Base-by-base conservation (phyloP, 805 yeast genomes). In the Saccharomycopsis sp. region DNA sequence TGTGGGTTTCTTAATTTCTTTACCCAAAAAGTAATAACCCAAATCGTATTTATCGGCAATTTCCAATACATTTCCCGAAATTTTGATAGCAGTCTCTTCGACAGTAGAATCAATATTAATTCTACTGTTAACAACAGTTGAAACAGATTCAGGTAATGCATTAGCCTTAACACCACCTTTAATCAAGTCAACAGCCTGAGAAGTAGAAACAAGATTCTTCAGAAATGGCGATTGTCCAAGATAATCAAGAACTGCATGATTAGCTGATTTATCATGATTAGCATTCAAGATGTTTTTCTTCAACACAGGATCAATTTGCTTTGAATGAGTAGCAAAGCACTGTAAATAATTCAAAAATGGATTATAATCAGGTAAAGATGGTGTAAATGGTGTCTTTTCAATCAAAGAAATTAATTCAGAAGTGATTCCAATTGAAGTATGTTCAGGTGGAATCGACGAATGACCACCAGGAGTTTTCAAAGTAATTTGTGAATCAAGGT, bases 401-500 rank as follows among this genome's bases (percentile, higher is more conserved):
- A 85, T 64, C 14, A 59, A 53, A 7, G 66, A 60, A 8, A 80
- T 67, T 44, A 85, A 64, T 46, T 81, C 77, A 2, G 86, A 68
- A 41, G 80, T 66, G 29, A 85, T 71, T 9, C 93, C 95, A 61
- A 86, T 83, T 2, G 83, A 72, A 4, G 94, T 84, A 56, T 85
- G 93, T 38, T 75, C 81, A 2, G 89, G 90, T 6, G 94, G 93
- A n/a, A 72, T 59, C 6, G 89, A 81, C 1, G 90, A 77, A 57
- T 84, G 94, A 6, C 94, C 94, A 31, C 94, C 94, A 11, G 77
- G 75, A 17, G 84, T 78, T 20, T 63, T 62, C 33, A 83, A 61
- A 3, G 67, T 66, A 34, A 81, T 65, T 23, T 59, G 58, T 38
- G 79, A 60, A 46, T 78, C 79, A 16, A 79, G 57, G 47, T 69